Conservation (phyloP, 176 grass and related monocot species). For the Hyparrhenia diplandra region DNA sequence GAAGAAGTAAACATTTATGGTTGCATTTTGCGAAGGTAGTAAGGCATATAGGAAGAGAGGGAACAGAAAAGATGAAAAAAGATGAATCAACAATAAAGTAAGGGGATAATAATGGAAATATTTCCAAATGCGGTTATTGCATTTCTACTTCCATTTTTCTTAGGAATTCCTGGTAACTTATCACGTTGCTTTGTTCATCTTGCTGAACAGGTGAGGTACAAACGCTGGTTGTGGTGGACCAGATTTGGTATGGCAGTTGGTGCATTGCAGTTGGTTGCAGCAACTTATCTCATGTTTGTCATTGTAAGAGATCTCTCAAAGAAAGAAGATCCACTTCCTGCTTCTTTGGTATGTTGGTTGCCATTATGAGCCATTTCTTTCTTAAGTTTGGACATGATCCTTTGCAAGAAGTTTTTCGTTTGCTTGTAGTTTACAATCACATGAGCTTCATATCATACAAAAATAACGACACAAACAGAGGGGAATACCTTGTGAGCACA, state of each 20-base stretch:
- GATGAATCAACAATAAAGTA: conserved; percentile 13
- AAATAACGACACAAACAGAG: not conserved
- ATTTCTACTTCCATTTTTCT: not conserved
- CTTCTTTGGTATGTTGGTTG: conserved; percentile 75
- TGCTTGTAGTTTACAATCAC: not conserved
- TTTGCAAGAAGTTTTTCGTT: not conserved
- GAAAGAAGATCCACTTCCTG: conserved; percentile 42
- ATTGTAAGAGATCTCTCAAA: conserved; percentile 61
- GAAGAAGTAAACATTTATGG: not conserved
- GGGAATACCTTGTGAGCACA: not conserved
- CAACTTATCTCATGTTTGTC: conserved; percentile 68
- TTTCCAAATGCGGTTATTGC: not conserved
- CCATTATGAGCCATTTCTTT: not conserved
- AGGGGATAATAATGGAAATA: not conserved
- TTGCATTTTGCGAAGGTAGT: not conserved
- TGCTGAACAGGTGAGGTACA: conserved; percentile 82
- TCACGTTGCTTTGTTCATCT: conserved; percentile 20
- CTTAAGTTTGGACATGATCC: not conserved
- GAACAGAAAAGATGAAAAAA: not conserved
- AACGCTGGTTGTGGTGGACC: conserved; percentile 90
- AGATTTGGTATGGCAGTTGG: conserved; percentile 83
- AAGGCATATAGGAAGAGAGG: not conserved
- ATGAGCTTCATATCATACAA: not conserved
- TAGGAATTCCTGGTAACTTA: not conserved
- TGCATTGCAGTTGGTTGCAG: conserved; percentile 72